Percentiles rank a stretch among this genome's conserved stretches.
phyloP scores from a whole-genome alignment of 2,329 filamentous ascomycete genomes.

The Drechslerella coelobrocha region DNA sequence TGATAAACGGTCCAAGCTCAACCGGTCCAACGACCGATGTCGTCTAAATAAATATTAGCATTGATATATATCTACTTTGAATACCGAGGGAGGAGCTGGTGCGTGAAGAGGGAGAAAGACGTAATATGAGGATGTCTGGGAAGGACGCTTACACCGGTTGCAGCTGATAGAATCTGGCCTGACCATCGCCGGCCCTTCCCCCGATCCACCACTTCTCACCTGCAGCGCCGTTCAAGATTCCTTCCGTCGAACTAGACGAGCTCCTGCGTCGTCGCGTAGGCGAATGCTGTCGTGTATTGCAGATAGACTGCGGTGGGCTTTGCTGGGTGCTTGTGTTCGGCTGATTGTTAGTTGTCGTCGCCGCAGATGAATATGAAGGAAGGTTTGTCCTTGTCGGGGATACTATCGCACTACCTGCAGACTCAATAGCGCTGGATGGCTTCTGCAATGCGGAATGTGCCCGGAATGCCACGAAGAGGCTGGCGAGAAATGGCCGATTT shows the following conservation, averaged over 20 bases:
- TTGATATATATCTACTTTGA: too few relatives aligned
- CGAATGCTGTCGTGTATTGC: constrained; percentile 49
- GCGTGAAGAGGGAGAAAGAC: background rate
- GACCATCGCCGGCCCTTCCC: constrained; percentile 55
- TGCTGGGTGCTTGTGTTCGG: constrained; percentile 45
- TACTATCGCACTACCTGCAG: constrained; percentile 53
- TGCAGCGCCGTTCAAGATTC: constrained; percentile 52
- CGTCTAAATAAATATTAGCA: constrained; percentile 44
- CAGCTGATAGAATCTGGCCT: constrained; percentile 55
- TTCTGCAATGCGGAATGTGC: constrained; percentile 69
- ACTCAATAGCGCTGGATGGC: constrained; percentile 59
- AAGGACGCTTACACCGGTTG: constrained; percentile 54
- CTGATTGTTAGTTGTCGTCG: constrained; percentile 34
- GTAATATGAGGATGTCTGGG: background rate
- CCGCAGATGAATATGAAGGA: constrained; percentile 34
- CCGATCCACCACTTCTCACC: constrained; percentile 56
- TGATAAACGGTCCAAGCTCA: constrained; percentile 55
- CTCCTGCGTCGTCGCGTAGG: constrained; percentile 52
- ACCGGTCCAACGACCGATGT: constrained; percentile 54
- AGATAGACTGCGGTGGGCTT: constrained; percentile 51
- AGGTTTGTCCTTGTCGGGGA: constrained; percentile 43
- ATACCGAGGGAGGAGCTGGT: background rate
- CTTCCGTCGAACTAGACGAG: constrained; percentile 53
- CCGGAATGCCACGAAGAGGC: constrained; percentile 72
- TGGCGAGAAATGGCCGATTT: constrained; percentile 71